A percentile compares a stretch with the other conserved stretches of the same genome.
phyloP scores from a whole-genome alignment of 2,329 filamentous ascomycete species.

The Cytospora schulzeri region DNA sequence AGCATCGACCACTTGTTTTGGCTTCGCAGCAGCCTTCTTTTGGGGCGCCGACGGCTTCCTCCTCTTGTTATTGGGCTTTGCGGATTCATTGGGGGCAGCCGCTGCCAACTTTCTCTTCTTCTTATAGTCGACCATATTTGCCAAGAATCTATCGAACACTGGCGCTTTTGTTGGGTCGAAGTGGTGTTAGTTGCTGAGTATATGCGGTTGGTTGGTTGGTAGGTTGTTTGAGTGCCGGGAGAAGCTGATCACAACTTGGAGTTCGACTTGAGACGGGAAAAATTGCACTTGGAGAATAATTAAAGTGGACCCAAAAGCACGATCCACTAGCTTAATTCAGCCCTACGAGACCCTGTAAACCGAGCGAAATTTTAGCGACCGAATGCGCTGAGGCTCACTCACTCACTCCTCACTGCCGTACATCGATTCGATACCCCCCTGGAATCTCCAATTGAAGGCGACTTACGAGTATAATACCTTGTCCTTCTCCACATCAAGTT shows the following conservation, averaged over 20 bases:
- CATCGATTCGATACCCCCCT: not conserved
- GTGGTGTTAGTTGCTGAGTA: not conserved
- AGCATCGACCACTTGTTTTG: constrained; percentile 47
- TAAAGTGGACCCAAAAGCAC: constrained; percentile 29
- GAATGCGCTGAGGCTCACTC: not conserved
- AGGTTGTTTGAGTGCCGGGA: not conserved
- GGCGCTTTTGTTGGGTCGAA: not conserved
- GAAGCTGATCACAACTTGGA: not conserved
- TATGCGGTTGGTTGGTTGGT: not conserved
- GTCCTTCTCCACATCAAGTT: not conserved
- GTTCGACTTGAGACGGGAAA: constrained; percentile 5
- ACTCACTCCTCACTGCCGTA: not conserved
- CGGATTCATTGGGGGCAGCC: constrained; percentile 9
- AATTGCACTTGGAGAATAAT: constrained; percentile 19
- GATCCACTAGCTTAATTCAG: constrained; percentile 37
- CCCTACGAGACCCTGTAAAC: constrained; percentile 29
- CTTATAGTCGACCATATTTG: constrained; percentile 19
- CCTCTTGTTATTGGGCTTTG: constrained; percentile 30
- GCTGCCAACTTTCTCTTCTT: constrained; percentile 35
- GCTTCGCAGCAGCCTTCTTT: constrained; percentile 35
- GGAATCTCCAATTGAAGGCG: not conserved
- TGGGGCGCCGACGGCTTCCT: constrained; percentile 30
- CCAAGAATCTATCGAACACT: not conserved
- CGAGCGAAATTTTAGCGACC: constrained; percentile 17
- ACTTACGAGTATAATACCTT: not conserved